A percentile compares a stretch with the other conserved stretches of the same genome.
Evolutionary conservation across 768 basidiomycete genomes (phyloP).

Genomic region (Austroboletus festivus): DNA sequence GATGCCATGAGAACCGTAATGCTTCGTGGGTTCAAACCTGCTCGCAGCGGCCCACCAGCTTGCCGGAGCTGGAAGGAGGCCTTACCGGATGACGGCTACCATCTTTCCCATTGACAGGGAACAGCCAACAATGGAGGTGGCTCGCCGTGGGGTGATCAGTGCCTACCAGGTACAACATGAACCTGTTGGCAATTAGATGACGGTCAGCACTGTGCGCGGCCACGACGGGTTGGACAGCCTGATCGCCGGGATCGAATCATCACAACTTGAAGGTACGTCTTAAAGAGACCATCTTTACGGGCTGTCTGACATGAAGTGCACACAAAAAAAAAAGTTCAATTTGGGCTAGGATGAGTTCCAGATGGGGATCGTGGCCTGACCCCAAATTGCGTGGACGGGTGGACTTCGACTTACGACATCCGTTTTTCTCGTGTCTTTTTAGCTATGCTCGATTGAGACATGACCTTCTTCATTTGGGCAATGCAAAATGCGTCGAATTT

Average conservation of each 20-base stretch:
- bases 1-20: slow-evolving; percentile 10
- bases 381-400: slow-evolving; percentile 26
- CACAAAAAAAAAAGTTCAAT: slow-evolving; percentile 4
- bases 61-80: too few species aligned
- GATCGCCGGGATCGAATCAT: too few species aligned
- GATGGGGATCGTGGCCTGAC: slow-evolving; percentile 16
- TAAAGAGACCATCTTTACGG: not conserved
- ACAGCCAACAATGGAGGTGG: not conserved
- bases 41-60: too few species aligned
- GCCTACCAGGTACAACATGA: slow-evolving; percentile 1
- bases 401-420: slow-evolving; percentile 36
- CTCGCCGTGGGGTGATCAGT: not conserved
- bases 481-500: slow-evolving; percentile 23
- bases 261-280: not conserved
- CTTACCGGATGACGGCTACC: slow-evolving; percentile 24
- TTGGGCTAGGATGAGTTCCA: slow-evolving; percentile 14
- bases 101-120: slow-evolving; percentile 10
- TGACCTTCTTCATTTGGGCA: slow-evolving; percentile 16
- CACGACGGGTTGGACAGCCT: too few species aligned
- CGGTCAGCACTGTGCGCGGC: too few species aligned
- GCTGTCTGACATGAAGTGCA: not conserved
- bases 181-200: too few species aligned
- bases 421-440: slow-evolving; percentile 36
- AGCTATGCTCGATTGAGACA: slow-evolving; percentile 18
- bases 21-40: slow-evolving; percentile 21